phyloP scores from a whole-genome alignment of 768 basidiomycete species.

The Cyclocybe cylindracea region DNA sequence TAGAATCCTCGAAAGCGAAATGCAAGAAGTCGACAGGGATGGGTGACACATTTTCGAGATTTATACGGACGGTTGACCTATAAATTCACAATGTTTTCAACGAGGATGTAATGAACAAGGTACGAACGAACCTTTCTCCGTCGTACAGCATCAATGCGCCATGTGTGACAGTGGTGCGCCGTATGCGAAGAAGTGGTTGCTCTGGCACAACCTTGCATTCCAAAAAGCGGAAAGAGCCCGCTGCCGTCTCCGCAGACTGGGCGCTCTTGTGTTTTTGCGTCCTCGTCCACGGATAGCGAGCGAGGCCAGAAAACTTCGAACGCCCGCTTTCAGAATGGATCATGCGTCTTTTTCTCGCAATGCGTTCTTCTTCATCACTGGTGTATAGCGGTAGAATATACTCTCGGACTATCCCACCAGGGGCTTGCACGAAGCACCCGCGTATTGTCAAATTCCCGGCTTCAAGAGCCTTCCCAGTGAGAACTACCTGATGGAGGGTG shows the following conservation, averaged over 20 bases:
- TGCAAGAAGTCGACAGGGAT: constrained; percentile 85
- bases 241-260: constrained; percentile 25
- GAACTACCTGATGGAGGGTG: constrained; percentile 69
- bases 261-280: constrained; percentile 39
- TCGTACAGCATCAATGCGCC: constrained; percentile 95
- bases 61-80: constrained; percentile 83
- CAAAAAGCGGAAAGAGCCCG: constrained; percentile 51
- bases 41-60: constrained; percentile 86
- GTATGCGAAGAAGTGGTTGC: constrained; percentile 85
- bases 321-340: constrained; percentile 67
- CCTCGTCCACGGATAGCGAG: constrained; percentile 65
- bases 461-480: constrained; percentile 66
- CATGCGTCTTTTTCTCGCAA: constrained; percentile 57
- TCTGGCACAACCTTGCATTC: constrained; percentile 85
- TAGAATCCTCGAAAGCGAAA: constrained; percentile 89
- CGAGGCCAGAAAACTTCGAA: constrained; percentile 74
- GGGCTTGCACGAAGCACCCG: constrained; percentile 78
- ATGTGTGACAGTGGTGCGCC: constrained; percentile 87
- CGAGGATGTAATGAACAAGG: not conserved
- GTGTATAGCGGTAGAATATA: constrained; percentile 77
- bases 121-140: constrained; percentile 75
- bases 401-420: constrained; percentile 69
- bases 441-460: constrained; percentile 71
- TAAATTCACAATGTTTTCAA: constrained; percentile 6
- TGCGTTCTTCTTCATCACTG: constrained; percentile 66